These are phyloP conservation scores for Malassezia yamatoensis DNA, from an alignment of 1,284 basidiomycete genomes.

Conservation along the genomic window DNA sequence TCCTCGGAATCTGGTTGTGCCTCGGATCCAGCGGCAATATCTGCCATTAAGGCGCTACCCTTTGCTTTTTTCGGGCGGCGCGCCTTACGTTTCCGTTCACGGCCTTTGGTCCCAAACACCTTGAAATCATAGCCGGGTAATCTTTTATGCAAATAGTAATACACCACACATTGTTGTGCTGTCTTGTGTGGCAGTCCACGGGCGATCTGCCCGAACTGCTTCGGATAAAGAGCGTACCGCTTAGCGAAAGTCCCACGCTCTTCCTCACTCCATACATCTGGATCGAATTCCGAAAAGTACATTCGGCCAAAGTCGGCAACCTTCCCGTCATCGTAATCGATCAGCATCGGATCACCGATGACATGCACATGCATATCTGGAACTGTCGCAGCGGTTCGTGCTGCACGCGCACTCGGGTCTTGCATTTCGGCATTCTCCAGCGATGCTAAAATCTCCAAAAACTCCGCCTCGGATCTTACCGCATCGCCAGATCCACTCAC, in stretches of 20 bases:
- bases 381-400: constrained; percentile 74
- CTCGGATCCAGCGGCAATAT: constrained; percentile 32
- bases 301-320: constrained; percentile 69
- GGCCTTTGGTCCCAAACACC: constrained; percentile 36
- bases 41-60: constrained; percentile 47
- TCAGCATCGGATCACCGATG: constrained; percentile 54
- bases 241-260: constrained; percentile 71
- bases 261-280: constrained; percentile 64
- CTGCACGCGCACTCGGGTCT: constrained; percentile 76
- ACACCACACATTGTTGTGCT: constrained; percentile 75
- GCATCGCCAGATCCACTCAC: constrained; percentile 62
- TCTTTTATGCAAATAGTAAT: constrained; percentile 92
- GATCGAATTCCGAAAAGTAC: constrained; percentile 42
- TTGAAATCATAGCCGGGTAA: constrained; percentile 42
- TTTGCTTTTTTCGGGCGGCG: constrained; percentile 45
- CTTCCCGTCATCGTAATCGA: constrained; percentile 73
- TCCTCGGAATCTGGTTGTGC: constrained; percentile 46
- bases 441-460: constrained; percentile 89
- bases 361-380: constrained; percentile 77
- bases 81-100: constrained; percentile 40
- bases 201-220: constrained; percentile 83
- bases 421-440: constrained; percentile 82
- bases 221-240: constrained; percentile 73
- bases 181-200: constrained; percentile 74
- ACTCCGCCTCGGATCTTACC: constrained; percentile 87